Evolutionary conservation across 257 asterid genomes (phyloP).

Genomic region (Solanum sejunctum): DNA sequence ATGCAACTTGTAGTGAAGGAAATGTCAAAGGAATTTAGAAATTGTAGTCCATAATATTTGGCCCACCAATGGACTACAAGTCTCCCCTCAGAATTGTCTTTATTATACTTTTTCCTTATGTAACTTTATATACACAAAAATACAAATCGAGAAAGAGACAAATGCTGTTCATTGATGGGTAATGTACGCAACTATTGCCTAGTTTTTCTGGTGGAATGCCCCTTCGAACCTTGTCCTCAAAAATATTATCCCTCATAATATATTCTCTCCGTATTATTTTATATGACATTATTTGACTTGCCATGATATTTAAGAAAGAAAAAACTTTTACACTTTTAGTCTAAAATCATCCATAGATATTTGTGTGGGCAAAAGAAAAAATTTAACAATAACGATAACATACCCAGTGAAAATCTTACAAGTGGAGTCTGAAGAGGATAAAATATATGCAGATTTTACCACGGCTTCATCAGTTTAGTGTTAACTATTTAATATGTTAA

Average conservation of each 20-base stretch:
- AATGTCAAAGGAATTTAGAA: background rate
- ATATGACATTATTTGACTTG: no score
- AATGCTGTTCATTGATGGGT: background rate
- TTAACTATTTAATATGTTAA: background rate
- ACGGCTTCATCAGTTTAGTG: no score
- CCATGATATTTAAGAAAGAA: no score
- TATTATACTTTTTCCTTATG: background rate
- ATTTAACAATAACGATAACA: no score
- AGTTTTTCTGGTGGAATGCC: background rate
- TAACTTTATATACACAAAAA: background rate
- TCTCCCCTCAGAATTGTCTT: background rate
- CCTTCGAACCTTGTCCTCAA: conserved; percentile 17
- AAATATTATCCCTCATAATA: conserved; percentile 13
- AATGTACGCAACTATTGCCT: background rate
- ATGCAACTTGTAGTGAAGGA: background rate
- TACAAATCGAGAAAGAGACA: background rate
- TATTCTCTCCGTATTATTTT: no score
- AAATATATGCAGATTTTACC: no score
- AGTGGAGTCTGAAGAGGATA: no score
- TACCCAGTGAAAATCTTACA: no score
- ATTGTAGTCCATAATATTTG: background rate
- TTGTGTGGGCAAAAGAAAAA: no score
- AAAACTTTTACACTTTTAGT: no score
- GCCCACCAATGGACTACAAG: background rate
- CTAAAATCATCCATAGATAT: no score